A percentile compares a stretch with the other conserved stretches of the same genome.
phyloP scores from a whole-genome alignment of 441 rosid species.

The Arabidopsis hybrid region DNA sequence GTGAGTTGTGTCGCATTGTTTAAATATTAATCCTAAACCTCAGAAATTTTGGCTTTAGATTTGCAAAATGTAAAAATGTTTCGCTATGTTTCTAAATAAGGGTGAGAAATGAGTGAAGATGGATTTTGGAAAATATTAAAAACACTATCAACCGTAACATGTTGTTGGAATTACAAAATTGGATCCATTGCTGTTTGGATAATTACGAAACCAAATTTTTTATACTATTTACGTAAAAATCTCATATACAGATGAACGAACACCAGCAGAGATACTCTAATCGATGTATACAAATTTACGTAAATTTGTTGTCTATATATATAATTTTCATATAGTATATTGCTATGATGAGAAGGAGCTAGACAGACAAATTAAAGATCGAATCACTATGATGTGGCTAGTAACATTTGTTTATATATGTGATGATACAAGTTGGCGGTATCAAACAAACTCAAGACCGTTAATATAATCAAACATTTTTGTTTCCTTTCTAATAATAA shows the following conservation, averaged over 20 bases:
- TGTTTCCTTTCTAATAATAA: constrained; percentile 41
- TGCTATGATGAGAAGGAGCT: constrained; percentile 22
- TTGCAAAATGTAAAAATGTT: no score
- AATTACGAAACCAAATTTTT: background rate
- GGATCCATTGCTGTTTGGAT: background rate
- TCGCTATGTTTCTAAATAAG: no score
- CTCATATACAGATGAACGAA: background rate
- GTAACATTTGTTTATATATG: constrained; percentile 33
- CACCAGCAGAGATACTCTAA: background rate
- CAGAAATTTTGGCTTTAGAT: no score
- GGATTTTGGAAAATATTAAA: background rate
- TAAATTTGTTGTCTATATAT: no score
- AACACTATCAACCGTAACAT: background rate
- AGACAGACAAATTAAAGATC: constrained; percentile 13
- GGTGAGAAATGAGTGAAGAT: constrained; percentile 5
- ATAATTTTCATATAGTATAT: background rate
- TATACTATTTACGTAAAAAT: background rate
- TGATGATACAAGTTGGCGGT: constrained; percentile 42
- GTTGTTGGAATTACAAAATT: background rate
- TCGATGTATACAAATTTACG: no score
- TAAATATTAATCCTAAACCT: no score
- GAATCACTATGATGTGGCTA: constrained; percentile 32
- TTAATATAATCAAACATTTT: constrained; percentile 41
- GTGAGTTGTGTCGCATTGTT: no score
- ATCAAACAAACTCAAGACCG: constrained; percentile 41